Conservation (phyloP, 352 stramenopile genomes). For the Phytophthora boehmeriae region DNA sequence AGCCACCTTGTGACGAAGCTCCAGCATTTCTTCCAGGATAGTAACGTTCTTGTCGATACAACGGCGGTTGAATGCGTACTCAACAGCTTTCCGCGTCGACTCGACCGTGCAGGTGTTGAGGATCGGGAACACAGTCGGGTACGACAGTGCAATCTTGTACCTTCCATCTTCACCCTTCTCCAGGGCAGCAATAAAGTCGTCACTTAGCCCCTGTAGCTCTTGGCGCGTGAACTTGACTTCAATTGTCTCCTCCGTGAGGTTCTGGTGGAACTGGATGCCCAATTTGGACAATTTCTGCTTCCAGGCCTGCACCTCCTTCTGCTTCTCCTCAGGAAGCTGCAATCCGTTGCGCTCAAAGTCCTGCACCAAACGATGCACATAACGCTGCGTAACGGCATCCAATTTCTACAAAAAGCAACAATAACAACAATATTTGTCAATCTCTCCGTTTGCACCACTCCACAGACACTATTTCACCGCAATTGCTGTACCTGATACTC, state of each 20-base stretch:
- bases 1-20: constrained; percentile 80
- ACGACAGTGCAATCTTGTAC: constrained; percentile 88
- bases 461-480: neutral
- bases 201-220: constrained; percentile 79
- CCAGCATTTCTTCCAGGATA: constrained; percentile 84
- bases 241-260: constrained; percentile 86
- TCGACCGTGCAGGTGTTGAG: constrained; percentile 86
- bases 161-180: constrained; percentile 74
- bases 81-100: constrained; percentile 81
- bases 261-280: constrained; percentile 84
- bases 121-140: constrained; percentile 91
- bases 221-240: constrained; percentile 78
- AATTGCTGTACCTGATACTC: constrained; percentile 43
- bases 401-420: constrained; percentile 43
- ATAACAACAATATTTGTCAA: neutral
- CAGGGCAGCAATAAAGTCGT: constrained; percentile 79
- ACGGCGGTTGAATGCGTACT: constrained; percentile 80
- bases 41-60: constrained; percentile 86
- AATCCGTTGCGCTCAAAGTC: constrained; percentile 90
- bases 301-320: constrained; percentile 74
- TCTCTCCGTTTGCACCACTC: neutral
- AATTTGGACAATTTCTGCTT: constrained; percentile 90
- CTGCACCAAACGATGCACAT: constrained; percentile 74
- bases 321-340: constrained; percentile 69
- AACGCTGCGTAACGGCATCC: constrained; percentile 65